Percentiles rank a stretch among this genome's conserved stretches.
phyloP scores from a whole-genome alignment of 176 grass and related monocot species.

The Oryza punctata region DNA sequence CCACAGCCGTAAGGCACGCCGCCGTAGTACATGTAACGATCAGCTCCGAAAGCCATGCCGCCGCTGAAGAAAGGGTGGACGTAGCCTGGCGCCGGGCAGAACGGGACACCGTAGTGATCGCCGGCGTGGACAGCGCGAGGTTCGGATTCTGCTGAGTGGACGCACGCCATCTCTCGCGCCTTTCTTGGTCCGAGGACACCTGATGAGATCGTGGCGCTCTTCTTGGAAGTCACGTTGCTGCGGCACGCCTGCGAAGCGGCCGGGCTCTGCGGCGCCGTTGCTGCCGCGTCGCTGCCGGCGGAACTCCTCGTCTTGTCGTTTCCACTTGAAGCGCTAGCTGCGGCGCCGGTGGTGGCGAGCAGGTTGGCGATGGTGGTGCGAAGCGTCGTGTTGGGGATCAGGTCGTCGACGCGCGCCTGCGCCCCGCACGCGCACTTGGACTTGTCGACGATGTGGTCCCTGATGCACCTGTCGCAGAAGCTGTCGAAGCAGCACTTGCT shows the following conservation, averaged over 20 bases:
- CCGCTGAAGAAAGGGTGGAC: constrained; percentile 3
- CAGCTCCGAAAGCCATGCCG: background rate
- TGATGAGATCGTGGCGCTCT: background rate
- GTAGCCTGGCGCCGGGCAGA: constrained; percentile 9
- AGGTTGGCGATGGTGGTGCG: constrained; percentile 25
- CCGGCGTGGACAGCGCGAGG: background rate
- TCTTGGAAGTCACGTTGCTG: background rate
- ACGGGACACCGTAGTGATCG: background rate
- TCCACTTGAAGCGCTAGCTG: background rate
- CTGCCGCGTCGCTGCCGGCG: background rate
- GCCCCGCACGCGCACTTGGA: constrained; percentile 37
- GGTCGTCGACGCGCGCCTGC: background rate
- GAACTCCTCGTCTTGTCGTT: constrained; percentile 17
- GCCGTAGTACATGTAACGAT: constrained; percentile 20
- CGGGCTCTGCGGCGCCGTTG: background rate
- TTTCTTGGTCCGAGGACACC: background rate
- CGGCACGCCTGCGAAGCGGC: background rate
- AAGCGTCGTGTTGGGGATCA: constrained; percentile 31
- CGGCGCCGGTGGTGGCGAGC: background rate
- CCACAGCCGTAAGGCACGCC: background rate
- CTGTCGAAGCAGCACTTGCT: constrained; percentile 45
- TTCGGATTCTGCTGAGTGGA: background rate
- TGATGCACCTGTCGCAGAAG: constrained; percentile 41
- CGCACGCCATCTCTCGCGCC: background rate
- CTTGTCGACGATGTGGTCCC: background rate